Base-by-base conservation (phyloP, 2,329 filamentous ascomycete genomes). In the Exophiala sp. region DNA sequence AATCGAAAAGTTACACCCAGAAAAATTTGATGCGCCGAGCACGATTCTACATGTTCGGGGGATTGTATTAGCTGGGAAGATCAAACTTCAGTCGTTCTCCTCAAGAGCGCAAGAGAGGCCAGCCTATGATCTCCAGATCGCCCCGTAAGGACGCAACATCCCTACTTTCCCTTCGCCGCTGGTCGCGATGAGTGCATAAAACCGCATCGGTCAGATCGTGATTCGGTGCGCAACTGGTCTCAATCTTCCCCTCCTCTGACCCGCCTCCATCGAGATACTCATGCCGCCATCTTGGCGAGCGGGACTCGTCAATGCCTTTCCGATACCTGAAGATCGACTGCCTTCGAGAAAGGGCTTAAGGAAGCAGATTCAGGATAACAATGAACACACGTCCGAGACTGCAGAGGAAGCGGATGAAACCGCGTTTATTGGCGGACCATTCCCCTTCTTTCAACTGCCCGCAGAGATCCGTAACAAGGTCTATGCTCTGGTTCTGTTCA, bases 1-100 rank as follows among this genome's bases (percentile, higher is more conserved):
- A 57, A 57, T 66, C 63, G 69, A 72, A 81, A 83, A 82, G 78
- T 82, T 82, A 72, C 75, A 64, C 78, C 78, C 74, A 72, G 74
- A 72, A 70, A 70, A 81, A 82, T 83, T 83, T 83, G 81, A 80
- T 80, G 74, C 73, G 69, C 68, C 76, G 75, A 68, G 70, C 75
- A 70, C 61, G 64, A 59, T 61, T 58, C 59, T 58, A 65, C 68
- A 74, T 79, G 78, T 75, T 74, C 76, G 75, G 70, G 69, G 77
- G 75, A 82, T 83, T 86, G 83, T 73, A 77, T 71, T 75, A 74
- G 69, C 71, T 75, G 74, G 75, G 75, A 66, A 78, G 74, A 78
- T 67, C 54, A 68, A 73, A 59, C 52, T 29, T 29, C 66, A 63
- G 57, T 72, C 75, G 70, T 71, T 69, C 71, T 63, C 65, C 68